Conservation (phyloP, 2,329 filamentous ascomycete species). For the Emericellopsis atlantica region DNA sequence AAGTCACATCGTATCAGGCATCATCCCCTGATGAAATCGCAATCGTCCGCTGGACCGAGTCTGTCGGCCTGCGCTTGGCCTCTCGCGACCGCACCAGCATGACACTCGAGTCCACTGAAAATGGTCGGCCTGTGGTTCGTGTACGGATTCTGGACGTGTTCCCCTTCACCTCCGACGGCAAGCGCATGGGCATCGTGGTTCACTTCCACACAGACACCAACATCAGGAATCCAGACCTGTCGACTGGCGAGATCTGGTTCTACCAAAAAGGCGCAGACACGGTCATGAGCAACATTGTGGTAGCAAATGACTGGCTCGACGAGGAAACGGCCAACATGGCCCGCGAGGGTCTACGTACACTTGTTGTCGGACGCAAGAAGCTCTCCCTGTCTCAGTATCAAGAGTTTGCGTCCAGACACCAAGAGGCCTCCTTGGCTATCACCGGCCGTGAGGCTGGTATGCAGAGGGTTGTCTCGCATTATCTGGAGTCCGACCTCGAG, state of each 20-base stretch:
- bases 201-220: slow-evolving; percentile 56
- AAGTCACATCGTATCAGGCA: slow-evolving; percentile 80
- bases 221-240: slow-evolving; percentile 33
- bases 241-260: slow-evolving; percentile 82
- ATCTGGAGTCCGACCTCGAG: slow-evolving; percentile 80
- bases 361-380: slow-evolving; percentile 88
- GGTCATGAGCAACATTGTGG: slow-evolving; percentile 93
- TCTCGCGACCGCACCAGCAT: slow-evolving; percentile 83
- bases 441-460: slow-evolving; percentile 71
- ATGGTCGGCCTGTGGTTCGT: slow-evolving; percentile 61
- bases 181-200: slow-evolving; percentile 95
- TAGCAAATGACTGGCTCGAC: slow-evolving; percentile 94
- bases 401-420: slow-evolving; percentile 64
- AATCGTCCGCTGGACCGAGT: slow-evolving; percentile 91
- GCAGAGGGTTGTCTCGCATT: slow-evolving; percentile 64
- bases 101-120: slow-evolving; percentile 64
- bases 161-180: slow-evolving; percentile 94
- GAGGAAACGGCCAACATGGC: slow-evolving; percentile 99
- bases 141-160: slow-evolving; percentile 90
- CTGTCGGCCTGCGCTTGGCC: slow-evolving; percentile 72
- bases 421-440: slow-evolving; percentile 70
- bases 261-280: slow-evolving; percentile 98
- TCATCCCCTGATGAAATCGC: slow-evolving; percentile 97
- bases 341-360: slow-evolving; percentile 81
- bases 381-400: slow-evolving; percentile 68